Base-by-base conservation (phyloP, 2,329 filamentous ascomycete genomes). In the Epichloe aotearoae region DNA sequence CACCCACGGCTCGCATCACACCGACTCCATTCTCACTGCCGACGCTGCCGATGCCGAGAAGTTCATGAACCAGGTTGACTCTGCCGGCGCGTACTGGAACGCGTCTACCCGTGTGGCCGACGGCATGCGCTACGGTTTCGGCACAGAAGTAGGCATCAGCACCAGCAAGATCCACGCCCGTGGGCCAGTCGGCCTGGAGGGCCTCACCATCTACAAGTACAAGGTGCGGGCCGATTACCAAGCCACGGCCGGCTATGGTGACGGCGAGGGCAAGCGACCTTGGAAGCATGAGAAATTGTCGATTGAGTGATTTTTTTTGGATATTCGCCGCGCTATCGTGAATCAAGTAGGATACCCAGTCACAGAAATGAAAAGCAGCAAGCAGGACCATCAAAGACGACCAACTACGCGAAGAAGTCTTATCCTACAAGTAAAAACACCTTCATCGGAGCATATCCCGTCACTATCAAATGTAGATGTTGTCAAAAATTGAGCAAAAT, bases 91-190 rank as follows among this genome's bases (percentile, higher is more conserved):
- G 17, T 98, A 95, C 75, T 96, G 91, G 89, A 98, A 98, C 65
- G 87, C 89, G 7, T 94, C 88, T 23, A 95, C 88, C 8, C 80
- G 93, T 47, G 91, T 98, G 70, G 89, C 90, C 5, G 93, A 98
- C 66, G 93, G 93, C 7, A 96, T 95, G 86, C 79, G 93, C 41
- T 97, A 94, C 65, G 93, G 93, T 7, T 98, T 98, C 68, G 93
- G 93, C 46, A 97, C 93, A 0, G 93, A 98, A 70, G 93, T 98
- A 23, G 93, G 93, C 50, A 97, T 98, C 69, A 94, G 87, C 71
- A 98, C 93, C 47, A 98, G 96, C 74, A 98, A 97, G 74, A 95
- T 98, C 56, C 93, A 98, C 65, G 86, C 88, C 1, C 76, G 93
- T 47, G 93, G 93, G 0, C 93, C 93, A 0, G 93, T 98, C 5